Evolutionary conservation across 352 stramenopile genomes (phyloP).

Genomic region (Phytophthora nicotianae): DNA sequence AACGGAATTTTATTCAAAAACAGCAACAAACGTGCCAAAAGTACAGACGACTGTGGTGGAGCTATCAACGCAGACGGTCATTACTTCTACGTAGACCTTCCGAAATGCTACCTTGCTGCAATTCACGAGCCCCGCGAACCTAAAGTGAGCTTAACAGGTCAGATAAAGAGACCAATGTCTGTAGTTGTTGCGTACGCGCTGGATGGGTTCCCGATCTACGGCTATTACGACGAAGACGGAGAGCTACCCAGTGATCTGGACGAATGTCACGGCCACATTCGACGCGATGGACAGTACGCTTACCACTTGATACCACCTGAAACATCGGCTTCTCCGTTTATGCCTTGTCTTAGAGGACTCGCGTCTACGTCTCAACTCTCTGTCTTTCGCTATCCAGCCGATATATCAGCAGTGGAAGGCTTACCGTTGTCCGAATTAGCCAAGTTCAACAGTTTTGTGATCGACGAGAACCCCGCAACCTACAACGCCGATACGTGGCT

Average conservation of each 20-base stretch:
- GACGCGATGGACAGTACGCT: slow-evolving; percentile 49
- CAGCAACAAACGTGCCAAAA: slow-evolving; percentile 7
- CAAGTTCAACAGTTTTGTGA: slow-evolving; percentile 54
- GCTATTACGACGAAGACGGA: slow-evolving; percentile 53
- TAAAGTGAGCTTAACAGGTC: not conserved
- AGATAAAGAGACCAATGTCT: slow-evolving; percentile 22
- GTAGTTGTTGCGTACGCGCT: slow-evolving; percentile 61
- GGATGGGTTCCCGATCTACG: slow-evolving; percentile 66
- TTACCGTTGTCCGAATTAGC: slow-evolving; percentile 52
- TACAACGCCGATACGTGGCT: slow-evolving; percentile 44
- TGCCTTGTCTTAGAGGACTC: slow-evolving; percentile 65
- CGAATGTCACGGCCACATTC: slow-evolving; percentile 57
- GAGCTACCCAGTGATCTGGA: slow-evolving; percentile 51
- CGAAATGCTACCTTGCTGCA: slow-evolving; percentile 45
- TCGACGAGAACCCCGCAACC: slow-evolving; percentile 52
- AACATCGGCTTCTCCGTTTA: slow-evolving; percentile 33
- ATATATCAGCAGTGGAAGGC: slow-evolving; percentile 56
- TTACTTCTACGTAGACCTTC: slow-evolving; percentile 58
- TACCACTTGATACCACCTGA: slow-evolving; percentile 51
- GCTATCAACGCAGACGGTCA: slow-evolving; percentile 44
- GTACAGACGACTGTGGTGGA: slow-evolving; percentile 54
- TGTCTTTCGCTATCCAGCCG: slow-evolving; percentile 53
- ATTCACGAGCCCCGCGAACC: slow-evolving; percentile 14
- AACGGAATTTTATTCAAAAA: slow-evolving; percentile 67
- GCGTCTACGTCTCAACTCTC: slow-evolving; percentile 32